A percentile compares a stretch with the other conserved stretches of the same genome.
Evolutionary conservation across 2,329 filamentous ascomycete species (phyloP).

Genomic region (Scytalidium lignicola): DNA sequence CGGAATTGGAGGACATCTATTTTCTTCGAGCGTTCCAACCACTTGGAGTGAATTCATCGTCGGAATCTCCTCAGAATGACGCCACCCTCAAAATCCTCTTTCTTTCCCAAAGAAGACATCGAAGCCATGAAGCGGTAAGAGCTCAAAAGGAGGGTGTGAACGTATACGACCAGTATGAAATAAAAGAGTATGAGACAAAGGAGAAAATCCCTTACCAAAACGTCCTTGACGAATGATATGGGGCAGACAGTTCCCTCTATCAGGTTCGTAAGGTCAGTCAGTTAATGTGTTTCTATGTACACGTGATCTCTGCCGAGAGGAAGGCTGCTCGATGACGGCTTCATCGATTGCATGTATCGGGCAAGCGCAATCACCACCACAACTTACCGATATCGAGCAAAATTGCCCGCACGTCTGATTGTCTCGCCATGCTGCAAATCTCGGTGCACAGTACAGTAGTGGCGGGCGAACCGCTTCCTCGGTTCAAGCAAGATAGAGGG

Average conservation of each 20-base stretch:
- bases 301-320: not conserved
- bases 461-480: not conserved
- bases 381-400: slow-evolving; percentile 30
- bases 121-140: not conserved
- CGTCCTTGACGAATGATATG: slow-evolving; percentile 79
- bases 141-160: not conserved
- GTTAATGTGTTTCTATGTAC: not conserved
- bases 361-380: not conserved
- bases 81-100: not conserved
- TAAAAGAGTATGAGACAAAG: slow-evolving; percentile 6
- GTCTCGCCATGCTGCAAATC: not conserved
- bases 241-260: slow-evolving; percentile 77
- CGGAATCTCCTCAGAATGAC: not conserved
- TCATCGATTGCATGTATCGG: not conserved
- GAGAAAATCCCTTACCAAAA: slow-evolving; percentile 57
- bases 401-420: slow-evolving; percentile 14
- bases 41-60: not conserved
- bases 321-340: not conserved
- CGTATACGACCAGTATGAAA: slow-evolving; percentile 6
- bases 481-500: not conserved
- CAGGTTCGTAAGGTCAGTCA: slow-evolving; percentile 12
- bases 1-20: not conserved
- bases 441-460: not conserved
- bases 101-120: not conserved
- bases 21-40: not conserved